Conservation (phyloP, 495 filamentous ascomycete genomes). For the Penicillium parvum region DNA sequence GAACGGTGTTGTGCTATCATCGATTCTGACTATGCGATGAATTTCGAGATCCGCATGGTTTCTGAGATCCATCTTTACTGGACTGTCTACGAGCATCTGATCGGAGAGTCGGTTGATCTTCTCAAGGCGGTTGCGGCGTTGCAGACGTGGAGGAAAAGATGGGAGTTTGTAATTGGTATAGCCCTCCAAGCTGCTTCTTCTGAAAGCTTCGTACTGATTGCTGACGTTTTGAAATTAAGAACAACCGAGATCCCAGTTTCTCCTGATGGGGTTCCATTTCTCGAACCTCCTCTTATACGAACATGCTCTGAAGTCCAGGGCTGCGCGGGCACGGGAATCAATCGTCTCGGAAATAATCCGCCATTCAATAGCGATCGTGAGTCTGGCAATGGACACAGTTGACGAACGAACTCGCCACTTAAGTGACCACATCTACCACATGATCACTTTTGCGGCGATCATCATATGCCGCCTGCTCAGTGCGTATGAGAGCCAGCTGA, state of each 20-base stretch:
- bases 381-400: slow-evolving; percentile 44
- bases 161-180: slow-evolving; percentile 39
- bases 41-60: slow-evolving; percentile 46
- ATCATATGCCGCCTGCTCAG: slow-evolving; percentile 37
- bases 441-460: slow-evolving; percentile 45
- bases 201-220: neutral
- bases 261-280: slow-evolving; percentile 47
- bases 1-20: slow-evolving; percentile 32
- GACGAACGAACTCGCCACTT: slow-evolving; percentile 44
- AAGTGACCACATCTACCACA: slow-evolving; percentile 48
- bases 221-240: slow-evolving; percentile 16
- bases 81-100: slow-evolving; percentile 36
- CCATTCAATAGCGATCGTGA: slow-evolving; percentile 37
- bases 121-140: slow-evolving; percentile 30
- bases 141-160: slow-evolving; percentile 37
- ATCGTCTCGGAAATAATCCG: slow-evolving; percentile 40
- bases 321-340: slow-evolving; percentile 32
- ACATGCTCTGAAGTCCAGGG: slow-evolving; percentile 34
- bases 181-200: neutral
- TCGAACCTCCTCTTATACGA: slow-evolving; percentile 41
- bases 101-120: slow-evolving; percentile 25
- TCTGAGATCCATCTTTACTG: slow-evolving; percentile 43
- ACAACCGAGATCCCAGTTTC: slow-evolving; percentile 45
- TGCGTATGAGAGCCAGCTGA: slow-evolving; percentile 33
- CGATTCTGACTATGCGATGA: slow-evolving; percentile 36